phyloP scores from a whole-genome alignment of 805 yeast species.

The Candida dajiaensis region DNA sequence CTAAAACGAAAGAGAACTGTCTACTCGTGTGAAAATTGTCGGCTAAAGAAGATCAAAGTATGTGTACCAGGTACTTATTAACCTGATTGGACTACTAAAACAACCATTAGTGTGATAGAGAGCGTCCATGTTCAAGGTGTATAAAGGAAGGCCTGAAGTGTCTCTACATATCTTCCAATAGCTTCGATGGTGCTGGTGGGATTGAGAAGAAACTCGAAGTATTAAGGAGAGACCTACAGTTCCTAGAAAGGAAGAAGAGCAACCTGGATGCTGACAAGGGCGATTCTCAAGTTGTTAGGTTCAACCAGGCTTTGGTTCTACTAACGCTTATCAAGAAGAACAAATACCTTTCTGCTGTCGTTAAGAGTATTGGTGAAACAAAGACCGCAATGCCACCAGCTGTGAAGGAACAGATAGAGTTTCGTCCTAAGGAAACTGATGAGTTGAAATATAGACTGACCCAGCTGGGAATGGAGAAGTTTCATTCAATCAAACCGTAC shows the following conservation, averaged over 20 bases:
- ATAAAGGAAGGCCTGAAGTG: not conserved
- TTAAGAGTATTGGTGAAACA: not conserved
- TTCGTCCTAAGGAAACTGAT: not conserved
- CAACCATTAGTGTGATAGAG: not conserved
- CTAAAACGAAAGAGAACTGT: slow-evolving; percentile 5
- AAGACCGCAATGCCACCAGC: not conserved
- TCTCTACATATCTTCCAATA: not conserved
- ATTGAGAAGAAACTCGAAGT: not conserved
- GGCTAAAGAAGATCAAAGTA: slow-evolving; percentile 6
- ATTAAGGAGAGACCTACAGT: not conserved
- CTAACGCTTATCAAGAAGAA: not conserved
- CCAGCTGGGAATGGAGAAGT: not conserved
- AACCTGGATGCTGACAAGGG: not conserved
- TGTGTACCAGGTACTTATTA: not conserved
- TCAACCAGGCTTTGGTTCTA: not conserved
- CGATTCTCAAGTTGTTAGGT: not conserved
- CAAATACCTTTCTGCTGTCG: not conserved
- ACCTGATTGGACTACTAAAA: not conserved
- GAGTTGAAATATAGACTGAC: not conserved
- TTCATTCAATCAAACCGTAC: not conserved
- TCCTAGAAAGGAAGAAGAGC: not conserved
- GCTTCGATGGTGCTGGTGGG: not conserved
- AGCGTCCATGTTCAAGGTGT: not conserved
- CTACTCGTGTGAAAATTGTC: slow-evolving; percentile 9
- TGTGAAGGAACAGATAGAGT: not conserved